Evolutionary conservation across 805 yeast species (phyloP).

Genomic region (Starmerella geochares): DNA sequence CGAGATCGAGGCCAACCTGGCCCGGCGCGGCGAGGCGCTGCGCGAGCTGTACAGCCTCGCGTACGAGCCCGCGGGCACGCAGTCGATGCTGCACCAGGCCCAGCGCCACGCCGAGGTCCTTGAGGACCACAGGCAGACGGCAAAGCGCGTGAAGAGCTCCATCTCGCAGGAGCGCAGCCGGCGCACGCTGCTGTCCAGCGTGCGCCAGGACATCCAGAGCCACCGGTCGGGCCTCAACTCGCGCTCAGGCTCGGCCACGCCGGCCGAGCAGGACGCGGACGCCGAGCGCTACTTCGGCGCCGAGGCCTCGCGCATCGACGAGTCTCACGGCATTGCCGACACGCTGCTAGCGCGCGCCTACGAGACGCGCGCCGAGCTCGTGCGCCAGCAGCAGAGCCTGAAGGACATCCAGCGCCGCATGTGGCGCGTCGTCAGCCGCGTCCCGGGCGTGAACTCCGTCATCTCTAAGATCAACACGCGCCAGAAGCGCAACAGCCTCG

Average conservation of each 20-base stretch:
- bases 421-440: conserved; percentile 47
- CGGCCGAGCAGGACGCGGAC: conserved; percentile 26
- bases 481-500: conserved; percentile 75
- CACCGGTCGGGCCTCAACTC: conserved; percentile 36
- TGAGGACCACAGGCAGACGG: conserved; percentile 58
- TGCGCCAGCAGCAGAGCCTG: conserved; percentile 57
- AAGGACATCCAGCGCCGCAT: conserved; percentile 55
- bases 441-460: conserved; percentile 76
- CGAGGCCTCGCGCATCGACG: conserved; percentile 64
- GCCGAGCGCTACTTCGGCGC: conserved; percentile 68
- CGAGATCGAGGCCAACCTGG: conserved; percentile 44
- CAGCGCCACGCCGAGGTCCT: conserved; percentile 71
- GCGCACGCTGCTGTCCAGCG: conserved; percentile 60
- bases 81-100: conserved; percentile 70
- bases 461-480: conserved; percentile 76
- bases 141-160: conserved; percentile 45
- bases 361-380: conserved; percentile 77
- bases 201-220: conserved; percentile 67
- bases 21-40: conserved; percentile 30
- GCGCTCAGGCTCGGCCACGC: conserved; percentile 4
- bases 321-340: conserved; percentile 67
- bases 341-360: conserved; percentile 71
- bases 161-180: conserved; percentile 69
- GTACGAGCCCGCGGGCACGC: conserved; percentile 44
- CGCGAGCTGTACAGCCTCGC: conserved; percentile 28